A percentile compares a stretch with the other conserved stretches of the same genome.
Conservation (phyloP, 495 filamentous ascomycete genomes). For the Barbatosphaeria neglecta region DNA sequence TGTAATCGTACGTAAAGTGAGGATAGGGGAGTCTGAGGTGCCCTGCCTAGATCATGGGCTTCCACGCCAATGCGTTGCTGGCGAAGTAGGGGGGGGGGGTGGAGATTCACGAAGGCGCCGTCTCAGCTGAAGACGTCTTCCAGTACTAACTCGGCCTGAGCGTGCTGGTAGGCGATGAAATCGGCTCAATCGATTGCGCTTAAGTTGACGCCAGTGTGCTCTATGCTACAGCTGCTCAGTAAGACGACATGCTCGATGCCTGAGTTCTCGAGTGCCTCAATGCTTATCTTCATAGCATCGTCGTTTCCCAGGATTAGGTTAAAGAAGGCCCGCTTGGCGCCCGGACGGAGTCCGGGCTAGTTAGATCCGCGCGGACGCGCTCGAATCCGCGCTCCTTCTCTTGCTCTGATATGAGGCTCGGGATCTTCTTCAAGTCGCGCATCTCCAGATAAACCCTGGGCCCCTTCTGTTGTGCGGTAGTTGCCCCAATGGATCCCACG, state of each 20-base stretch:
- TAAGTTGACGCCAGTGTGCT: neutral
- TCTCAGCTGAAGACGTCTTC: constrained; percentile 4
- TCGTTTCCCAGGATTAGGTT: neutral
- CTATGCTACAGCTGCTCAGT: constrained; percentile 3
- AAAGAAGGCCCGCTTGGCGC: constrained; percentile 10
- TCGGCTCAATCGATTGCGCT: neutral
- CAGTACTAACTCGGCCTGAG: constrained; percentile 8
- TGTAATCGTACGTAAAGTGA: constrained; percentile 4
- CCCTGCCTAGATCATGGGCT: neutral
- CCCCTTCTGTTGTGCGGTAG: neutral
- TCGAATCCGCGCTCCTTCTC: constrained; percentile 2
- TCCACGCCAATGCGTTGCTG: constrained; percentile 2
- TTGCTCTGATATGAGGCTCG: neutral
- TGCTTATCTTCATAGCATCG: constrained; percentile 1
- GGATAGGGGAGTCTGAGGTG: constrained; percentile 1
- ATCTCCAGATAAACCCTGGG: constrained; percentile 7
- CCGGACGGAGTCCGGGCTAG: constrained; percentile 3
- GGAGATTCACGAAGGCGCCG: constrained; percentile 2
- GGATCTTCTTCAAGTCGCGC: constrained; percentile 8
- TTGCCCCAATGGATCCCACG: constrained; percentile 6
- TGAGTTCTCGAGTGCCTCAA: constrained; percentile 5
- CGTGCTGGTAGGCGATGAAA: constrained; percentile 4
- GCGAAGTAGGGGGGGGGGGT: constrained; percentile 7
- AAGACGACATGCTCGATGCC: constrained; percentile 11
- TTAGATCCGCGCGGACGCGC: constrained; percentile 11